Conservation (phyloP, 2,329 filamentous ascomycete species). For the Colletotrichum filicis region DNA sequence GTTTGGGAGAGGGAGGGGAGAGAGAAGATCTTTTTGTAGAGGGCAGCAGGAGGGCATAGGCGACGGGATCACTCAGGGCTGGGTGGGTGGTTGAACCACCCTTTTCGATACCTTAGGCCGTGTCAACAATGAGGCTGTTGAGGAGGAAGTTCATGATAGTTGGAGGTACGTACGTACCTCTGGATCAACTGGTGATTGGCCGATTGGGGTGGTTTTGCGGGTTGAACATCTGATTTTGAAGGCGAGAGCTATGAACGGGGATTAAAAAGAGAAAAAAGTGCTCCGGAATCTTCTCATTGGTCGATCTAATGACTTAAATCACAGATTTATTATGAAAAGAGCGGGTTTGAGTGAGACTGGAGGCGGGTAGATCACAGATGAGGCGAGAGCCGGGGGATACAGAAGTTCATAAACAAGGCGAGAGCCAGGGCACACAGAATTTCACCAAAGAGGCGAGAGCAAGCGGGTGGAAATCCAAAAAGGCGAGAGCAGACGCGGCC, state of each 20-base stretch:
- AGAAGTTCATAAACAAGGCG: too few species aligned
- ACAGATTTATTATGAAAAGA: too few species aligned
- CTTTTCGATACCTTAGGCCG: background rate
- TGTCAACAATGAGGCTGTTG: background rate
- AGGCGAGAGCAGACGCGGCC: too few species aligned
- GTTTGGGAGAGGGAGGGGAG: background rate
- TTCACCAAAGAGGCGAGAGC: too few species aligned
- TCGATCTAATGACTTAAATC: background rate
- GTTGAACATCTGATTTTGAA: background rate
- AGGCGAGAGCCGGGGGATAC: too few species aligned
- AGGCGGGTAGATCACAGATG: too few species aligned
- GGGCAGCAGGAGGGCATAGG: background rate
- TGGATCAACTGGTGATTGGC: background rate
- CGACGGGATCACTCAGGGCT: background rate
- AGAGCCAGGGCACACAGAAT: too few species aligned
- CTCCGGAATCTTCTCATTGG: background rate
- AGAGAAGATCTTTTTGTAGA: background rate
- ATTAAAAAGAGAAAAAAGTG: background rate
- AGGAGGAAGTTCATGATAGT: background rate
- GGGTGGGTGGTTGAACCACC: background rate
- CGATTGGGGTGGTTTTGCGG: background rate
- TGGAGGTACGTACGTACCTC: background rate
- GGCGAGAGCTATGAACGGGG: background rate
- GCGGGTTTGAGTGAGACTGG: too few species aligned
- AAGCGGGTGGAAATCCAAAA: too few species aligned